phyloP scores from a whole-genome alignment of 1,139 yeast species.

The Kluyveromyces marxianus region DNA sequence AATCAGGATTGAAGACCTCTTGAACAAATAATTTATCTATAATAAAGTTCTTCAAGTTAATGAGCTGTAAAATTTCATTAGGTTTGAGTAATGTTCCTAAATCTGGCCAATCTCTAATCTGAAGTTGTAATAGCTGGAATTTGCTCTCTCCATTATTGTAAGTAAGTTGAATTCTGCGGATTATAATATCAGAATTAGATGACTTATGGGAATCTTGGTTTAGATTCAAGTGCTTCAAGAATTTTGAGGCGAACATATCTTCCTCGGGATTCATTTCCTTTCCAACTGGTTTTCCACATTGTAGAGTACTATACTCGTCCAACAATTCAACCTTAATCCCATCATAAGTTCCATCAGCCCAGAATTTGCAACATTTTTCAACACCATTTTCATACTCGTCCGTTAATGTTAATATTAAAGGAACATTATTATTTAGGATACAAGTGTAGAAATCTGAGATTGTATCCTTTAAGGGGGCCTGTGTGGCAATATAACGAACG shows the following conservation, averaged over 20 bases:
- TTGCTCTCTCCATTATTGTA: constrained; percentile 22
- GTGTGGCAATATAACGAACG: constrained; percentile 66
- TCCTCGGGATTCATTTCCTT: not conserved
- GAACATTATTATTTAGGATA: constrained; percentile 51
- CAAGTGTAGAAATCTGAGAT: constrained; percentile 72
- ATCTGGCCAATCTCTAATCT: constrained; percentile 75
- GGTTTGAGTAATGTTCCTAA: constrained; percentile 45
- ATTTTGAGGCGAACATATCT: not conserved
- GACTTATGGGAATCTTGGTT: not conserved
- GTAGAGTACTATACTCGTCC: constrained; percentile 12
- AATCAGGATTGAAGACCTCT: constrained; percentile 21
- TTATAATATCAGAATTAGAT: constrained; percentile 14
- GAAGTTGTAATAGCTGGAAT: constrained; percentile 51
- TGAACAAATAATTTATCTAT: constrained; percentile 16
- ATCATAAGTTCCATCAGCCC: constrained; percentile 35
- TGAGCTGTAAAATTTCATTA: constrained; percentile 29
- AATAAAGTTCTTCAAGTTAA: constrained; percentile 27
- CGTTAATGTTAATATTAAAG: constrained; percentile 63
- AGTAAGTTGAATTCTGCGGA: constrained; percentile 36
- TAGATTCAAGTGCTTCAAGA: not conserved
- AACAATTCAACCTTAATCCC: constrained; percentile 22
- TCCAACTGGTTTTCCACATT: not conserved
- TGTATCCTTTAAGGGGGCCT: constrained; percentile 71
- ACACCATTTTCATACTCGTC: constrained; percentile 47
- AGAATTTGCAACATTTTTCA: constrained; percentile 49